Percentiles rank a stretch among this genome's conserved stretches.
Conservation (phyloP, 306 rosid genomes). For the Mimosa pudica region DNA sequence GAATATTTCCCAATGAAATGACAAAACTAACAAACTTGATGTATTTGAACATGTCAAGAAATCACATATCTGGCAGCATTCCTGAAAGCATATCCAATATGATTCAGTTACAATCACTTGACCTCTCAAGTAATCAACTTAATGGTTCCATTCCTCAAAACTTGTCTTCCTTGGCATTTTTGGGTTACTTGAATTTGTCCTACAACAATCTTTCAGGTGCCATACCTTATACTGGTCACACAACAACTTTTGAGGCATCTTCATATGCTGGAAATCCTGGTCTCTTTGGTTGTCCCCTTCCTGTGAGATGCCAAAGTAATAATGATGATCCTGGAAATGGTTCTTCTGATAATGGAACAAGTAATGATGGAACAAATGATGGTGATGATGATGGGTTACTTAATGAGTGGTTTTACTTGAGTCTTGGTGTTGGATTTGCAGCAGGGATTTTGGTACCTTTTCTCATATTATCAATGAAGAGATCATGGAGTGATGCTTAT, state of each 20-base stretch:
- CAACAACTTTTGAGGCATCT: conserved; percentile 40
- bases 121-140: conserved; percentile 48
- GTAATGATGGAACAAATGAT: background rate
- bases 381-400: conserved; percentile 23
- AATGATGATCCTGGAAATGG: conserved; percentile 12
- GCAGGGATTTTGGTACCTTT: conserved; percentile 43
- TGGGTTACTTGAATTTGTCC: conserved; percentile 46
- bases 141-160: conserved; percentile 46
- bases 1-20: conserved; percentile 45
- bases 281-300: conserved; percentile 48
- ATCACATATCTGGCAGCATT: conserved; percentile 46
- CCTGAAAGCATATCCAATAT: conserved; percentile 40
- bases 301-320: conserved; percentile 31
- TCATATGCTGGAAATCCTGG: conserved; percentile 46
- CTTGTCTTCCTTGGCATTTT: conserved; percentile 41
- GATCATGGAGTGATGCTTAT: conserved; percentile 44
- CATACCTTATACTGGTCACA: conserved; percentile 45
- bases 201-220: conserved; percentile 39
- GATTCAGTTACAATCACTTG: conserved; percentile 42
- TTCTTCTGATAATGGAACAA: background rate
- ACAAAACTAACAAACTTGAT: conserved; percentile 43
- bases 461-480: conserved; percentile 38
- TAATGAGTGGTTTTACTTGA: conserved; percentile 51
- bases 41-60: conserved; percentile 45
- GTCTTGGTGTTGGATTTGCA: conserved; percentile 58